Conservation (phyloP, 768 basidiomycete species). For the Leccinum truebloodii region DNA sequence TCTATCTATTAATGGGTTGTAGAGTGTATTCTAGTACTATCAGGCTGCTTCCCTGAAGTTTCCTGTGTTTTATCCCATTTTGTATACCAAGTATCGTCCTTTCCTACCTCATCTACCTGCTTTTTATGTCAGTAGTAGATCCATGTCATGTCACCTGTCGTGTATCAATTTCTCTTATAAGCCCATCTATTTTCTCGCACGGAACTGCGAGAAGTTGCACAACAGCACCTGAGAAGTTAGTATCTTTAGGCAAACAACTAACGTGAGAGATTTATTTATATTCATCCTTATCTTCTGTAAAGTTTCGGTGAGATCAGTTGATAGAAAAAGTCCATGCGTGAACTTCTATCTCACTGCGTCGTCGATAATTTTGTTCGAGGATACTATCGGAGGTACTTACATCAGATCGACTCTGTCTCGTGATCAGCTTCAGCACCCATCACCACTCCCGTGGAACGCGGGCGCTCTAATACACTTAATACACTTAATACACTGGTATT, state of each 20-base stretch:
- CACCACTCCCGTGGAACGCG: neutral
- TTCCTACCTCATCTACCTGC: neutral
- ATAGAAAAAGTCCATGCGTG: neutral
- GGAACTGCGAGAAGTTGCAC: neutral
- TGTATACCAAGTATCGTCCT: neutral
- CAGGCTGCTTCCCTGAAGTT: neutral
- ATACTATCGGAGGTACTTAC: neutral
- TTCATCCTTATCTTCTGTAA: neutral
- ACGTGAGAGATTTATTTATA: neutral
- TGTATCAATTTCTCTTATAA: neutral
- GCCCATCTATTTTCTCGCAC: neutral
- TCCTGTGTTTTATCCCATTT: neutral
- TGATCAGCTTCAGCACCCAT: neutral
- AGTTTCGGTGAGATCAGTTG: neutral
- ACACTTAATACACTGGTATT: too few relatives aligned
- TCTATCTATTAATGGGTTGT: constrained; percentile 4
- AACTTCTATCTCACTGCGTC: neutral
- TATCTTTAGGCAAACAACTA: neutral
- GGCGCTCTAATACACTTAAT: too few relatives aligned
- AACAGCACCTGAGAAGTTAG: too few relatives aligned
- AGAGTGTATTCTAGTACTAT: neutral
- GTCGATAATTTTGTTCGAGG: neutral
- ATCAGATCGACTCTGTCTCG: neutral
- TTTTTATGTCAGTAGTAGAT: neutral
- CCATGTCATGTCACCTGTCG: neutral